Evolutionary conservation across 2,329 filamentous ascomycete species (phyloP).

Genomic region (Cladophialophora immunda): DNA sequence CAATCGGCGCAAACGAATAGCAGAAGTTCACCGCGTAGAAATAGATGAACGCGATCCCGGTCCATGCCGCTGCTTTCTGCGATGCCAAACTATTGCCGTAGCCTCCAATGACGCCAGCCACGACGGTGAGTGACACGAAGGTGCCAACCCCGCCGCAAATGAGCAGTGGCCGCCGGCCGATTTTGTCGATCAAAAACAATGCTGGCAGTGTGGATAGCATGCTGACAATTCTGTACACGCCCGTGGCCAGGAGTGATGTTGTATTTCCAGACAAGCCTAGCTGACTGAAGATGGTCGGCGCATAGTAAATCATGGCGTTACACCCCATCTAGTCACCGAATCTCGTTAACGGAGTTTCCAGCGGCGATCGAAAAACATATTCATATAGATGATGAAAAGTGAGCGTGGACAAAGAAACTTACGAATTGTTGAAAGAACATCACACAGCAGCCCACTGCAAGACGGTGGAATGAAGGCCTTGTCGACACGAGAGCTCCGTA

Average conservation of each 20-base stretch:
- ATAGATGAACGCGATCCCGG: slow-evolving; percentile 66
- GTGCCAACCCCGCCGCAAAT: slow-evolving; percentile 71
- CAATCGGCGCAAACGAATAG: slow-evolving; percentile 40
- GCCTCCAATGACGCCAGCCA: slow-evolving; percentile 72
- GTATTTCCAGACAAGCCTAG: slow-evolving; percentile 48
- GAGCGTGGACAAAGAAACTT: too few relatives aligned
- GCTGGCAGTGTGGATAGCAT: slow-evolving; percentile 50
- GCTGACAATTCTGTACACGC: slow-evolving; percentile 50
- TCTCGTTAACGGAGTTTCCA: too few relatives aligned
- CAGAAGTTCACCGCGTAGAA: slow-evolving; percentile 76
- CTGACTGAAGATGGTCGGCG: slow-evolving; percentile 44
- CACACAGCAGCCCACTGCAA: too few relatives aligned
- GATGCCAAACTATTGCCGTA: slow-evolving; percentile 65
- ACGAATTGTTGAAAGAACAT: too few relatives aligned
- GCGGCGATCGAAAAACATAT: too few relatives aligned
- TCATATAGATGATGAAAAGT: too few relatives aligned
- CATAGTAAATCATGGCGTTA: too few relatives aligned
- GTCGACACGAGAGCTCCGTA: too few relatives aligned
- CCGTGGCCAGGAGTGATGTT: slow-evolving; percentile 48
- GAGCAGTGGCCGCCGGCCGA: slow-evolving; percentile 50
- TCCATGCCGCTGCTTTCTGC: slow-evolving; percentile 73
- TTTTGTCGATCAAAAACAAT: slow-evolving; percentile 50
- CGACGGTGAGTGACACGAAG: slow-evolving; percentile 74
- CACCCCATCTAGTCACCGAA: too few relatives aligned
- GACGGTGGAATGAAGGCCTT: too few relatives aligned